Conservation (phyloP, 2,329 filamentous ascomycete species). For the Fusarium sp. region DNA sequence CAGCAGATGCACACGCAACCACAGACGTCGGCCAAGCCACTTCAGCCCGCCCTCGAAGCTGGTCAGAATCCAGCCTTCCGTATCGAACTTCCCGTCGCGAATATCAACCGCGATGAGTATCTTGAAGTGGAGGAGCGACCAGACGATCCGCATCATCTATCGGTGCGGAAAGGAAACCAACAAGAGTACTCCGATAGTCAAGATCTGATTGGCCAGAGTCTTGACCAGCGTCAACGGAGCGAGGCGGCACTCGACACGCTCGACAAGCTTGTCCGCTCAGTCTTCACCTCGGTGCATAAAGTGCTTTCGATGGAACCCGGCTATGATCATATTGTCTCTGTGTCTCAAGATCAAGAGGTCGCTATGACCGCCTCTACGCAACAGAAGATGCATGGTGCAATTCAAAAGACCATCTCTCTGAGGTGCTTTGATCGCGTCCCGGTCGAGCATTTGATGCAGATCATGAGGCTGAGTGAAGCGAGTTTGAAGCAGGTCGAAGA, state of each 20-base stretch:
- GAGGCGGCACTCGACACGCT: slow-evolving; percentile 79
- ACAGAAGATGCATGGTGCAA: slow-evolving; percentile 75
- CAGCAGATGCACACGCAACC: slow-evolving; percentile 16
- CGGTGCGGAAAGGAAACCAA: slow-evolving; percentile 64
- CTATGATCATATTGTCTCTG: slow-evolving; percentile 64
- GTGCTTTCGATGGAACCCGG: slow-evolving; percentile 66
- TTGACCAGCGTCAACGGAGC: slow-evolving; percentile 85
- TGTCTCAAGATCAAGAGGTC: slow-evolving; percentile 68
- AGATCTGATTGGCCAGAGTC: slow-evolving; percentile 67
- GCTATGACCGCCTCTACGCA: slow-evolving; percentile 76
- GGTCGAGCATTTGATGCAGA: slow-evolving; percentile 76
- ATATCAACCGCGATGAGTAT: slow-evolving; percentile 65
- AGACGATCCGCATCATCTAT: slow-evolving; percentile 60
- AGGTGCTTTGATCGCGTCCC: slow-evolving; percentile 77
- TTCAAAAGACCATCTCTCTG: slow-evolving; percentile 77
- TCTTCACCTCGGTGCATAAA: slow-evolving; percentile 83
- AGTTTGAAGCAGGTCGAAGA: slow-evolving; percentile 75
- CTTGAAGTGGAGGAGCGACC: slow-evolving; percentile 58
- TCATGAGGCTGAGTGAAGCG: slow-evolving; percentile 84
- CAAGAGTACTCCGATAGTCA: slow-evolving; percentile 62
- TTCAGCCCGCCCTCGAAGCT: slow-evolving; percentile 6
- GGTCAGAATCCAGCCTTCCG: slow-evolving; percentile 49
- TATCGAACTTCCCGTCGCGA: slow-evolving; percentile 59
- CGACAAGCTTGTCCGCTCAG: slow-evolving; percentile 73
- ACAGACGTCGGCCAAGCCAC: slow-evolving; percentile 9